phyloP scores from a whole-genome alignment of 495 filamentous ascomycete species.

The Aspergillus mulundensis region DNA sequence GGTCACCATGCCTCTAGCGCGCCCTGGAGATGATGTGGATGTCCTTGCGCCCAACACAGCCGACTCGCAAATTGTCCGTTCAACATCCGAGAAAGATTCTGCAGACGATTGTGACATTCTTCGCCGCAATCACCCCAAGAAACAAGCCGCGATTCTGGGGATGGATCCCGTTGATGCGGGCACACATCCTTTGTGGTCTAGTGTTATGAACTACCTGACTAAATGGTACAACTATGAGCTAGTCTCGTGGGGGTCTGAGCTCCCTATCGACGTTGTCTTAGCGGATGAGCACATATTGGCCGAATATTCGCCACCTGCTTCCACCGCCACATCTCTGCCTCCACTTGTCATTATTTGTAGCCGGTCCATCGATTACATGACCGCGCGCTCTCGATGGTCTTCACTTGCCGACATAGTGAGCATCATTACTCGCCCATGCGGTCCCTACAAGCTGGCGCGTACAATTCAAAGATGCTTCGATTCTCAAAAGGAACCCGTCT shows the following conservation, averaged over 20 bases:
- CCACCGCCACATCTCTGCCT: slow-evolving; percentile 17
- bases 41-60: slow-evolving; percentile 9
- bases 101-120: slow-evolving; percentile 25
- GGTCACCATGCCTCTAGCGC: slow-evolving; percentile 43
- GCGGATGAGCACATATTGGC: slow-evolving; percentile 36
- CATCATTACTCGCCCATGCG: slow-evolving; percentile 52
- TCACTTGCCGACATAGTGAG: slow-evolving; percentile 34
- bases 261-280: slow-evolving; percentile 36
- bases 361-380: slow-evolving; percentile 30
- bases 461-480: slow-evolving; percentile 39
- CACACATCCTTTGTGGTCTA: slow-evolving; percentile 20
- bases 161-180: slow-evolving; percentile 20
- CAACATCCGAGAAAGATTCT: slow-evolving; percentile 21
- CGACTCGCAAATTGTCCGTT: slow-evolving; percentile 9
- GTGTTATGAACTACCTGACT: slow-evolving; percentile 29
- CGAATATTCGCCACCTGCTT: slow-evolving; percentile 14
- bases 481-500: slow-evolving; percentile 8
- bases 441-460: slow-evolving; percentile 62
- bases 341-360: slow-evolving; percentile 37
- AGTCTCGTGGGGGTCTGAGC: slow-evolving; percentile 30
- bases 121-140: slow-evolving; percentile 23
- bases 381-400: slow-evolving; percentile 27
- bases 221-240: slow-evolving; percentile 46
- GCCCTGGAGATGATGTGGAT: slow-evolving; percentile 22
- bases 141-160: slow-evolving; percentile 32